phyloP scores from a whole-genome alignment of 306 rosid species.

The Cucumis hystrix region DNA sequence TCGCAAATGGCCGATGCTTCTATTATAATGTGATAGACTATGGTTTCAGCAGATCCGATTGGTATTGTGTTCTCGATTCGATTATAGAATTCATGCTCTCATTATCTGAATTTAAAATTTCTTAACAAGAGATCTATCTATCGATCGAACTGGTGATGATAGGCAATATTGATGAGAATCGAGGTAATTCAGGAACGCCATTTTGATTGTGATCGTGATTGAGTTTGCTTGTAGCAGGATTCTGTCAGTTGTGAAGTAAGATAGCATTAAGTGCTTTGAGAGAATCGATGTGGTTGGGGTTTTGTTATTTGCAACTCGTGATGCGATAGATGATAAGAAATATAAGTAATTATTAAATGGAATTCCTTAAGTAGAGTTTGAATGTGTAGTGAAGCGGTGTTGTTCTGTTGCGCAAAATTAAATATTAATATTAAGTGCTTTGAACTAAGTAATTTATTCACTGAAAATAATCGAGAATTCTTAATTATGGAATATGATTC shows the following conservation, averaged over 20 bases:
- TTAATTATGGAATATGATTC: no score
- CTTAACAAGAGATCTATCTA: background rate
- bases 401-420: no score
- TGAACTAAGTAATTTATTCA: no score
- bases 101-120: background rate
- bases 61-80: background rate
- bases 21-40: background rate
- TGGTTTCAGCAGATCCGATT: background rate
- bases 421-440: no score
- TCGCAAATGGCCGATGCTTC: background rate
- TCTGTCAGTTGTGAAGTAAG: background rate
- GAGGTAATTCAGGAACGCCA: background rate
- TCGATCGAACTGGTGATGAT: background rate
- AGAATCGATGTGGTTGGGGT: background rate
- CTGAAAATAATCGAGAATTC: no score
- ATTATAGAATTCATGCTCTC: background rate
- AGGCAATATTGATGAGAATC: background rate
- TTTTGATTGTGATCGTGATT: background rate
- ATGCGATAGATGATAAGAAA: no score
- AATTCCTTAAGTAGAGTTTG: no score
- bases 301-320: background rate
- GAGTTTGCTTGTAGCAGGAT: background rate
- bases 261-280: background rate
- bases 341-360: no score
- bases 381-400: no score